Evolutionary conservation across 2,329 filamentous ascomycete genomes (phyloP).

Genomic region (Lasiodiplodia citricola): DNA sequence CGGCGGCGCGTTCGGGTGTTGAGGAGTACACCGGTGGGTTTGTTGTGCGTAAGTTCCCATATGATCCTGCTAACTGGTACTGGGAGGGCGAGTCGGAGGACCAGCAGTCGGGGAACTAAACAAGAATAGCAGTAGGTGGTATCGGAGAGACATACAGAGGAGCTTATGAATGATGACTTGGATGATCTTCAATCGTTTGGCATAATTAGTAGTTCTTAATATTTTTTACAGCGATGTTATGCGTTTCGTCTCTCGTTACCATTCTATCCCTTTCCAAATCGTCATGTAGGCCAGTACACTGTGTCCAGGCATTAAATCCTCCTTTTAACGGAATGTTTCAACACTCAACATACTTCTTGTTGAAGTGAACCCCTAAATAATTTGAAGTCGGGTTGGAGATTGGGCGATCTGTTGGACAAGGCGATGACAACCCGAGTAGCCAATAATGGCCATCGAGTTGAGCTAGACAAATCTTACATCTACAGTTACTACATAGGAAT

Average conservation of each 20-base stretch:
- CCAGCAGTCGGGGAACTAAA: background rate
- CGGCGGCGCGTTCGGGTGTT: background rate
- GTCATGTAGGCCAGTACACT: background rate
- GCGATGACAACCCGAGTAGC: background rate
- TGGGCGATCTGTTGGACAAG: background rate
- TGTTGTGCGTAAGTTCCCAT: constrained; percentile 44
- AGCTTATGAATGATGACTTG: background rate
- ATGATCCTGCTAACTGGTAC: constrained; percentile 9
- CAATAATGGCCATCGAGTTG: background rate
- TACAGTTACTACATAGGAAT: background rate
- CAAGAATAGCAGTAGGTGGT: background rate
- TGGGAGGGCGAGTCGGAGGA: background rate
- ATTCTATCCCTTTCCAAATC: background rate
- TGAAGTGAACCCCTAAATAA: background rate
- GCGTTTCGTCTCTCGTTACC: background rate
- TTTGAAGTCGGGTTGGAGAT: background rate
- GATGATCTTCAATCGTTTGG: background rate
- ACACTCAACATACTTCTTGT: background rate
- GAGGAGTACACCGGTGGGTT: constrained; percentile 33
- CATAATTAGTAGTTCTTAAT: no score
- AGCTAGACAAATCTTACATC: background rate
- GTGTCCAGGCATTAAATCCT: no score
- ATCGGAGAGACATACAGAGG: background rate
- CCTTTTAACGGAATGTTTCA: background rate
- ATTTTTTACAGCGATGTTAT: background rate